A percentile compares a stretch with the other conserved stretches of the same genome.
These are phyloP conservation scores for Alectoria sarmentosa DNA, from an alignment of 495 filamentous ascomycete genomes.

Conservation along the genomic window DNA sequence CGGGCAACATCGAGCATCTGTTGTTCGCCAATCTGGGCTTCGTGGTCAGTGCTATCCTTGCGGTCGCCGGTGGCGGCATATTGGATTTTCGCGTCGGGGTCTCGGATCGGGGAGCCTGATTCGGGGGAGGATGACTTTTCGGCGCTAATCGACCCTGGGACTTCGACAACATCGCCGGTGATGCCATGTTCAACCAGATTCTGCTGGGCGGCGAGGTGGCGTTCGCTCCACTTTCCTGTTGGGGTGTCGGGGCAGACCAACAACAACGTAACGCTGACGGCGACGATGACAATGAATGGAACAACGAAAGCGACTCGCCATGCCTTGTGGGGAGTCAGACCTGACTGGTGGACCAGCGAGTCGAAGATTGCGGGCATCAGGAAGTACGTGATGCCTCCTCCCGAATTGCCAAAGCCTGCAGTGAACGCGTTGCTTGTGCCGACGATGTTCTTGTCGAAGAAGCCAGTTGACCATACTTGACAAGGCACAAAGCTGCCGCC, in stretches of 20 bases:
- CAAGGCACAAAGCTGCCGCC: slow-evolving; percentile 90
- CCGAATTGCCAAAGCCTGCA: slow-evolving; percentile 82
- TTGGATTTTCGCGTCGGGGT: slow-evolving; percentile 37
- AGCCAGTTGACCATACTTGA: slow-evolving; percentile 93
- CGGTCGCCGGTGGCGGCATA: slow-evolving; percentile 30
- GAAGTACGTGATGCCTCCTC: slow-evolving; percentile 83
- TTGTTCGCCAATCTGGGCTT: slow-evolving; percentile 47
- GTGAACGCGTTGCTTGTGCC: slow-evolving; percentile 85
- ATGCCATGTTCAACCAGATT: slow-evolving; percentile 39
- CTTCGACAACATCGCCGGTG: slow-evolving; percentile 39
- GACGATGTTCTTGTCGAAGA: slow-evolving; percentile 93
- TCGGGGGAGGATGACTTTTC: slow-evolving; percentile 32
- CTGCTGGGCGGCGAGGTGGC: slow-evolving; percentile 46
- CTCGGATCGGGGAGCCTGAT: slow-evolving; percentile 29
- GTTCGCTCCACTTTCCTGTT: slow-evolving; percentile 73
- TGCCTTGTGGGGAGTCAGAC: slow-evolving; percentile 56
- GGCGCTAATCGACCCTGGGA: slow-evolving; percentile 52
- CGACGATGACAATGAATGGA: slow-evolving; percentile 68
- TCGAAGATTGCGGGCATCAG: slow-evolving; percentile 92
- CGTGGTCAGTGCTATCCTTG: slow-evolving; percentile 35
- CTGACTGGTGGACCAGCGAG: slow-evolving; percentile 55
- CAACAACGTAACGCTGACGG: slow-evolving; percentile 59
- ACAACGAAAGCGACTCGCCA: slow-evolving; percentile 84
- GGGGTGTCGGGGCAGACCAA: slow-evolving; percentile 78
- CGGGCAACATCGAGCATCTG: slow-evolving; percentile 51